Base-by-base conservation (phyloP, 768 basidiomycete genomes). In the Lactarius sp. region DNA sequence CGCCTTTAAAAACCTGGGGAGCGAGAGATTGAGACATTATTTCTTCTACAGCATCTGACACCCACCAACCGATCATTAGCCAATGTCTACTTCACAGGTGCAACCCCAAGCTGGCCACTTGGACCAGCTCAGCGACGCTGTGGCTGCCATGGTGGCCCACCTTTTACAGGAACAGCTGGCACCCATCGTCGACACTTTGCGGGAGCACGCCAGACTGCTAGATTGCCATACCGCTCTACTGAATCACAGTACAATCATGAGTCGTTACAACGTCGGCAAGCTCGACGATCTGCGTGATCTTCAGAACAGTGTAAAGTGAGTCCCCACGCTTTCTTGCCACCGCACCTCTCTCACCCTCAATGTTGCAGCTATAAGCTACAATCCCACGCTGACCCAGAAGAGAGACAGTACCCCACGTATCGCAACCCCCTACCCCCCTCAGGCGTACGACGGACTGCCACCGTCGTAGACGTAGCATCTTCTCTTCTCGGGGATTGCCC, bases 201-300 rank as follows among this genome's bases (percentile, higher is more conserved):
- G 33, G n/a, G 58, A 60, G 53, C 63, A 64, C n/a, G 52, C 63
- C 6, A 54, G 44, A n/a, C 18, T 64, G 20, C 22, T 64, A 18
- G 63, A 60, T 20, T 7, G 34, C 31, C 63, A 60, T 7, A 34
- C 63, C 10, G 63, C 63, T 14, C 63, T 64, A 2, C 34, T 64
- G 3, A 64, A 64, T 14, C 63, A 64, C 8, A 59, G 54, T 4
- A 64, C 58, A 4, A 6, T n/a, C 7, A 64, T 64, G 59, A 56
- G 55, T 53, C 52, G 59, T 10, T 64, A 64, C 54, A 64, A 64
- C 18, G 53, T 64, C 41, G 63, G 63, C 46, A 64, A 64, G 53
- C 46, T 59, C 47, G 63, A 64, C 33, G 63, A 64, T 4, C 27
- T 60, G 20, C 63, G 59, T 18, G 63, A 64, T 13, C 53, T 64